phyloP scores from a whole-genome alignment of 192 early-diverging fungal species.

The Mortierella claussenii region DNA sequence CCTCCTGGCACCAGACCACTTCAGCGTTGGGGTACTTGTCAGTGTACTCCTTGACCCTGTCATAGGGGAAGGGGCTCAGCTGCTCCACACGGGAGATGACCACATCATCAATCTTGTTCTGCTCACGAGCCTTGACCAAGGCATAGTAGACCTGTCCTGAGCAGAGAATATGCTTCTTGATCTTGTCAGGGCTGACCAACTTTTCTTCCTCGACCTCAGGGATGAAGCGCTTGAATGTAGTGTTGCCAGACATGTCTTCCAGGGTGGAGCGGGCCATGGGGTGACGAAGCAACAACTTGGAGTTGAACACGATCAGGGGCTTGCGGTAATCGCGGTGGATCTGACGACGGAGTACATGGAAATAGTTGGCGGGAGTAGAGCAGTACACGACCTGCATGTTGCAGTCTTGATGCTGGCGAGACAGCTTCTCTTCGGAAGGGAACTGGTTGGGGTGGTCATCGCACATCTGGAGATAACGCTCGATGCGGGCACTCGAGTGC shows the following conservation, averaged over 20 bases:
- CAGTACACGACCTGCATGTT: slow-evolving; percentile 98
- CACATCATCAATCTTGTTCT: slow-evolving; percentile 90
- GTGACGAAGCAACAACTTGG: slow-evolving; percentile 94
- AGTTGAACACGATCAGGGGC: slow-evolving; percentile 80
- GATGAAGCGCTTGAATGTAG: slow-evolving; percentile 90
- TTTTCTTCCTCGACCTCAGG: slow-evolving; percentile 89
- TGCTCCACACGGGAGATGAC: slow-evolving; percentile 97
- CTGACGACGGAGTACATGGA: slow-evolving; percentile 95
- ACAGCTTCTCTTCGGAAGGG: slow-evolving; percentile 79
- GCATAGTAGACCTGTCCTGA: slow-evolving; percentile 98
- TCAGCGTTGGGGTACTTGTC: slow-evolving; percentile 94
- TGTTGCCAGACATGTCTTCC: slow-evolving; percentile 81
- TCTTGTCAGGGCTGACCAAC: slow-evolving; percentile 83
- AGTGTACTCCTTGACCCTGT: slow-evolving; percentile 82
- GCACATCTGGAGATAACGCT: slow-evolving; percentile 95
- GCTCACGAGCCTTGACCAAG: slow-evolving; percentile 84
- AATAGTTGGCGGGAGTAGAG: slow-evolving; percentile 98
- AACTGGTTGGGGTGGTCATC: slow-evolving; percentile 93
- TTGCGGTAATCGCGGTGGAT: slow-evolving; percentile 98
- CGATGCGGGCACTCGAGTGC: slow-evolving; percentile 95
- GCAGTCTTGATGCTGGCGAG: slow-evolving; percentile 97
- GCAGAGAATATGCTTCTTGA: slow-evolving; percentile 94
- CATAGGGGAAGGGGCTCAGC: slow-evolving; percentile 95
- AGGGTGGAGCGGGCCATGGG: slow-evolving; percentile 91
- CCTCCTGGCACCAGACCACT: slow-evolving; percentile 96